Evolutionary conservation across 2,329 filamentous ascomycete species (phyloP).

Genomic region (Cryphonectria parasitica): DNA sequence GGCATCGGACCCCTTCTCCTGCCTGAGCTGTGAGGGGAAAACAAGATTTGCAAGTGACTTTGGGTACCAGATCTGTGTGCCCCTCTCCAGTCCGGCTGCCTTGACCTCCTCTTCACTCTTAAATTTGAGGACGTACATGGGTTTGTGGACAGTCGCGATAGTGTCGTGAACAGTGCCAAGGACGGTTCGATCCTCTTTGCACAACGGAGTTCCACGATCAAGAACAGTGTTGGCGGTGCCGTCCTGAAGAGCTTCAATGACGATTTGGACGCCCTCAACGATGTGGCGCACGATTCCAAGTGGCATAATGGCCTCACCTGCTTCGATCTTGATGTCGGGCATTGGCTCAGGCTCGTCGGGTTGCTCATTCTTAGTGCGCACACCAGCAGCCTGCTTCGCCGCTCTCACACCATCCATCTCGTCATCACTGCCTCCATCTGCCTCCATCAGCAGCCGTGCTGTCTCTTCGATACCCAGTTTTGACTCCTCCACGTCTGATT

Average conservation of each 20-base stretch:
- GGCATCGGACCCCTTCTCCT: constrained; percentile 86
- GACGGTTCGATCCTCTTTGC: constrained; percentile 73
- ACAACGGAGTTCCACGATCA: constrained; percentile 82
- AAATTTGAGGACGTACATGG: constrained; percentile 83
- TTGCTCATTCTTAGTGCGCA: constrained; percentile 84
- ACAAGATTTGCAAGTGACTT: constrained; percentile 79
- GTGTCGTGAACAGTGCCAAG: constrained; percentile 85
- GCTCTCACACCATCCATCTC: constrained; percentile 62
- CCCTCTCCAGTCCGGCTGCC: constrained; percentile 68
- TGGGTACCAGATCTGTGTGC: constrained; percentile 78
- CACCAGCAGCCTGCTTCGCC: constrained; percentile 48
- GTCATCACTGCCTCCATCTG: constrained; percentile 78
- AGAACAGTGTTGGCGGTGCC: constrained; percentile 80
- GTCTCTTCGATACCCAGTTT: constrained; percentile 76
- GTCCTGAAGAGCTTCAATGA: constrained; percentile 77
- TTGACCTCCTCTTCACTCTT: constrained; percentile 69
- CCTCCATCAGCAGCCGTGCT: constrained; percentile 82
- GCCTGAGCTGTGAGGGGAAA: constrained; percentile 81
- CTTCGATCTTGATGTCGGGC: constrained; percentile 77
- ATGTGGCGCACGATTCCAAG: constrained; percentile 77
- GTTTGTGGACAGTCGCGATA: constrained; percentile 82
- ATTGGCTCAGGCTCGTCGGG: constrained; percentile 67
- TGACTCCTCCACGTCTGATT: constrained; percentile 66
- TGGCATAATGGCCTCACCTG: constrained; percentile 75
- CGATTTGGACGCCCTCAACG: constrained; percentile 71